Evolutionary conservation across 2,329 filamentous ascomycete species (phyloP), one percentile per base, ranked within the genome.

Genomic region (Sporothrix curviconia): DNA sequence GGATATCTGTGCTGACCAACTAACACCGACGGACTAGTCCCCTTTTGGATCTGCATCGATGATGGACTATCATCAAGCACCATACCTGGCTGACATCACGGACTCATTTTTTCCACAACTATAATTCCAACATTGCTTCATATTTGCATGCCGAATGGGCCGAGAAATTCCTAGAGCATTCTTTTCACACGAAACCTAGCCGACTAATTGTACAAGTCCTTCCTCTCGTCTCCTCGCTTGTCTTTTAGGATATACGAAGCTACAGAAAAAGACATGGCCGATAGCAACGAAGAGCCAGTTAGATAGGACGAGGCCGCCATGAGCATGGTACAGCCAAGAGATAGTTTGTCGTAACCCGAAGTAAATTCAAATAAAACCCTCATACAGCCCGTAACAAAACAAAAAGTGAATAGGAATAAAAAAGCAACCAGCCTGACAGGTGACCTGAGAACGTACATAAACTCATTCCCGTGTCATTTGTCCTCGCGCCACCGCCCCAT

Each of bases 341-440:
- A n/a, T n/a, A n/a, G n/a, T n/a, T 51, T 56, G 55, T 62, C 54
- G 54, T 57, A 56, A 61, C 52, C 60, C 55, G 52, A 60, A 25
- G 55, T 60, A 53, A 57, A 44, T 53, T 58, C 55, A 55, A 57
- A 59, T 51, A 62, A 56, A 52, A 58, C 59, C 59, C 60, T 51
- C 59, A 58, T 56, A 60, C 22, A 36, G 59, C 59, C 34, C 57
- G 63, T 67, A 67, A 61, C 55, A 50, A 58, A 55, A 43, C 44
- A 51, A 57, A 37, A 15, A 49, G n/a, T n/a, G n/a, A n/a, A n/a
- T n/a, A n/a, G n/a, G 34, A 36, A 52, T 9, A 42, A 34, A 55
- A 55, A 53, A 58, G 49, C 49, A 57, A 60, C 30, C 46, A 58
- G 50, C 39, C 57, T 39, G 55, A 59, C 61, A 59, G 44, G 22